A percentile compares a stretch with the other conserved stretches of the same genome.
Evolutionary conservation across 1,284 basidiomycete genomes (phyloP).

Genomic region (Trichosporon sp.): DNA sequence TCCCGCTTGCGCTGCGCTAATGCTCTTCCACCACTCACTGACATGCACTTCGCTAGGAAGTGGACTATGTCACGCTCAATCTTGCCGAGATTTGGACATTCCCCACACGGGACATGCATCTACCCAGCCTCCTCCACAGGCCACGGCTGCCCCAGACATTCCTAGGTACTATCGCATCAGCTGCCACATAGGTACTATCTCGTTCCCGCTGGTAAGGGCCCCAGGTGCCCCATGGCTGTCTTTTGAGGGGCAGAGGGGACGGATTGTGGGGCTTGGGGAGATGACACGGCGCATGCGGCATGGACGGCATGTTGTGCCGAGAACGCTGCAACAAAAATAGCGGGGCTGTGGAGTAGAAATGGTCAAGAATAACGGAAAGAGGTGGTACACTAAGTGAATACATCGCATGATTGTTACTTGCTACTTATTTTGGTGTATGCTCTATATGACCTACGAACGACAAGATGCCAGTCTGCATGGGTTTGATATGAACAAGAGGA

Average conservation of each 20-base stretch:
- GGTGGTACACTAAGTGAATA: background rate
- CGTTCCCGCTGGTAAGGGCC: background rate
- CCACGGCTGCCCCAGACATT: background rate
- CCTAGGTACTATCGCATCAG: background rate
- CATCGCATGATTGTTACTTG: background rate
- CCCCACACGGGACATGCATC: no score
- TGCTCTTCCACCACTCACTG: no score
- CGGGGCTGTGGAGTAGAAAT: background rate
- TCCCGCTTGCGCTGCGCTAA: no score
- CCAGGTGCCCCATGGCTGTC: background rate
- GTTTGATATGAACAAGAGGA: background rate
- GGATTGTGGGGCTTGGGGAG: no score
- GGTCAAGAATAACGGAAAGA: background rate
- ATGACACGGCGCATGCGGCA: no score
- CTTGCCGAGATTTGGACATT: no score
- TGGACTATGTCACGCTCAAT: no score
- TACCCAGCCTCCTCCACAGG: no score
- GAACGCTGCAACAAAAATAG: background rate
- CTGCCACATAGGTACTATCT: background rate
- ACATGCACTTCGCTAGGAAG: no score
- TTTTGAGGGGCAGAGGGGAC: no score
- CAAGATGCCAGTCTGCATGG: background rate
- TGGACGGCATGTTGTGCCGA: no score
- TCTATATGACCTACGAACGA: background rate
- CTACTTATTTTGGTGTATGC: background rate